These are phyloP conservation scores for Cardamine resedifolia DNA, from an alignment of 345 rosid genomes.

Conservation along the genomic window DNA sequence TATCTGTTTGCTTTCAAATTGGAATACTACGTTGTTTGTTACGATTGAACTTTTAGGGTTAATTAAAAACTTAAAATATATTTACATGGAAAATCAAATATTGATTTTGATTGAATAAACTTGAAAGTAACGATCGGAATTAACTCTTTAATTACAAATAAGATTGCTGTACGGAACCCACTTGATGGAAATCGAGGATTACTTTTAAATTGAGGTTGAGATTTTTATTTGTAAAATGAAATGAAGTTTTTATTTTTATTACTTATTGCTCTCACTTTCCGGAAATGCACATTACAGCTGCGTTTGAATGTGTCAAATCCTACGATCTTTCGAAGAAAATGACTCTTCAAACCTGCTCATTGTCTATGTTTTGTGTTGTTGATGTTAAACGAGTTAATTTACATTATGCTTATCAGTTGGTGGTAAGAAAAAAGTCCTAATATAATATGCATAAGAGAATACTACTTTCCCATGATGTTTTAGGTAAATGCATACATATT, in stretches of 20 bases:
- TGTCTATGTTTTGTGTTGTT: constrained; percentile 15
- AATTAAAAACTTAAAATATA: too few relatives aligned
- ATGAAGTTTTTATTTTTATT: not conserved
- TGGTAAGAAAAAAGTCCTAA: not conserved
- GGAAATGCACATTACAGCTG: constrained; percentile 33
- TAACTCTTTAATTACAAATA: not conserved
- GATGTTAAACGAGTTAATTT: not conserved
- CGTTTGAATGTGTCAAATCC: constrained; percentile 27
- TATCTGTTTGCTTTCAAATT: not conserved
- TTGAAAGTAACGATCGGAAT: not conserved
- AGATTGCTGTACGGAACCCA: constrained; percentile 30
- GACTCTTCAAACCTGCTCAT: constrained; percentile 14
- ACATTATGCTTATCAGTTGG: not conserved
- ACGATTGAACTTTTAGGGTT: not conserved
- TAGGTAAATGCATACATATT: too few relatives aligned
- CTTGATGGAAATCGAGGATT: constrained; percentile 25
- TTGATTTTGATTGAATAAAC: not conserved
- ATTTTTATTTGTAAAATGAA: not conserved
- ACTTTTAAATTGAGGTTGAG: constrained; percentile 2
- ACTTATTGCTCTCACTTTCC: constrained; percentile 18
- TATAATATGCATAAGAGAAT: too few relatives aligned
- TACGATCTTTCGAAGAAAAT: constrained; percentile 28
- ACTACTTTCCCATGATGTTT: too few relatives aligned
- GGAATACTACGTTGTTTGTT: not conserved
- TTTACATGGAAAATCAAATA: not conserved